Conservation (phyloP, 208 protist species). For the Acanthamoeba royreba region DNA sequence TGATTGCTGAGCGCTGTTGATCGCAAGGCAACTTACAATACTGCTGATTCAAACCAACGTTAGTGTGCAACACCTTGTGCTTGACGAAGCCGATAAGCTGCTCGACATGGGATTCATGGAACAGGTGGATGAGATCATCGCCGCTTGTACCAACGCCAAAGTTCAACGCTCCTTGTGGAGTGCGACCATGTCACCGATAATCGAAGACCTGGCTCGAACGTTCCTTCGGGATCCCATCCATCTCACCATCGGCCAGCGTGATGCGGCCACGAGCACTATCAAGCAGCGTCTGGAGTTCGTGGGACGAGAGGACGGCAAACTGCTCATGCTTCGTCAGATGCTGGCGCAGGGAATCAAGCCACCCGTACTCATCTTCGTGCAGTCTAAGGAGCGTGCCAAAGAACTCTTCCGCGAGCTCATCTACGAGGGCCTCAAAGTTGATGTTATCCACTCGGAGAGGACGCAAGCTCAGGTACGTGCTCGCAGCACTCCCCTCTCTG, state of each 20-base stretch:
- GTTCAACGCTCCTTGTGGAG: constrained; percentile 50
- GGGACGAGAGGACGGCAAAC: constrained; percentile 95
- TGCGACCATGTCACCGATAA: constrained; percentile 34
- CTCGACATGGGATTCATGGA: constrained; percentile 86
- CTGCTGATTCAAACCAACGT: background rate
- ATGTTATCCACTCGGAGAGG: constrained; percentile 76
- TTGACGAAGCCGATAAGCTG: constrained; percentile 97
- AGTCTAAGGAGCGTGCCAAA: constrained; percentile 95
- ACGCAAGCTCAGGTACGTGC: constrained; percentile 52
- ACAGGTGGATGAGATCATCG: constrained; percentile 87
- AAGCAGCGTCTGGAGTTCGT: constrained; percentile 91
- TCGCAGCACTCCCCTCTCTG: background rate
- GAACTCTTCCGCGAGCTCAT: constrained; percentile 94
- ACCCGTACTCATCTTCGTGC: constrained; percentile 96
- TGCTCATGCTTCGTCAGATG: constrained; percentile 93
- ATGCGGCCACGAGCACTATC: constrained; percentile 67
- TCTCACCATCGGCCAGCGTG: constrained; percentile 89
- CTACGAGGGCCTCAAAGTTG: constrained; percentile 78
- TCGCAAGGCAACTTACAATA: background rate
- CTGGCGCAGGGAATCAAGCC: constrained; percentile 81
- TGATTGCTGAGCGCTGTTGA: no score
- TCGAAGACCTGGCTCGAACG: constrained; percentile 86
- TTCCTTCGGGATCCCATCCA: constrained; percentile 89
- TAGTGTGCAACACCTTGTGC: constrained; percentile 82
- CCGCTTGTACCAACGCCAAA: constrained; percentile 75